Conservation (phyloP, 192 early-diverging fungal genomes). For the Entomortierella chlamydospora region DNA sequence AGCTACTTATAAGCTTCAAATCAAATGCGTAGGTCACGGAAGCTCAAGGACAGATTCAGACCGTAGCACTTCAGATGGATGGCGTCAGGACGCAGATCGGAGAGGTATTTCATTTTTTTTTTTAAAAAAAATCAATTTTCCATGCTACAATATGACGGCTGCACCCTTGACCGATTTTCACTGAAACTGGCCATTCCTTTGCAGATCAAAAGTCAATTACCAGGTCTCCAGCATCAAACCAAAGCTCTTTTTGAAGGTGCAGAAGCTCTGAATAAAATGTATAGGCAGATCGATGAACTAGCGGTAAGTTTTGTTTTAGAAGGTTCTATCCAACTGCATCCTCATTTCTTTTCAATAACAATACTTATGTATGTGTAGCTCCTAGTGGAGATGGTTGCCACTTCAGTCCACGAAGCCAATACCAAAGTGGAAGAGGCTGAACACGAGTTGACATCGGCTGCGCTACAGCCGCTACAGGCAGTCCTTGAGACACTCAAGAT, state of each 20-base stretch:
- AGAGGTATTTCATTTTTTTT: slow-evolving; percentile 19
- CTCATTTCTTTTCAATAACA: not conserved
- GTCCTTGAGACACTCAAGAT: slow-evolving; percentile 39
- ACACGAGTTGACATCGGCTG: slow-evolving; percentile 16
- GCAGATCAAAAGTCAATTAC: slow-evolving; percentile 28
- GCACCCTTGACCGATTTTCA: no score
- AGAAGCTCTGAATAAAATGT: slow-evolving; percentile 34
- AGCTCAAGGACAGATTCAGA: slow-evolving; percentile 40
- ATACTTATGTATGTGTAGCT: slow-evolving; percentile 3
- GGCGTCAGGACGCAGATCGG: slow-evolving; percentile 19
- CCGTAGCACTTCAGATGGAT: slow-evolving; percentile 50
- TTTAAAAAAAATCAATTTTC: no score
- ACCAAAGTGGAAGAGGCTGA: slow-evolving; percentile 32
- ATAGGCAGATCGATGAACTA: slow-evolving; percentile 26
- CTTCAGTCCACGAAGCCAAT: slow-evolving; percentile 16
- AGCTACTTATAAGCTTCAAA: no score
- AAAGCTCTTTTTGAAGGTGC: slow-evolving; percentile 19
- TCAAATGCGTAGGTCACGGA: slow-evolving; percentile 17
- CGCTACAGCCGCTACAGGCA: slow-evolving; percentile 40
- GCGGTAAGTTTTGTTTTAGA: slow-evolving; percentile 21
- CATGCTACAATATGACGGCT: no score
- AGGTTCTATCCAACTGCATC: not conserved
- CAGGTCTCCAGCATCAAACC: slow-evolving; percentile 24
- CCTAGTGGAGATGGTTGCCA: slow-evolving; percentile 35
- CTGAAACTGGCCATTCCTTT: not conserved